Evolutionary conservation across 805 yeast species (phyloP), one percentile per base, ranked within the genome.

Genomic region (Metschnikowia gelsemii): DNA sequence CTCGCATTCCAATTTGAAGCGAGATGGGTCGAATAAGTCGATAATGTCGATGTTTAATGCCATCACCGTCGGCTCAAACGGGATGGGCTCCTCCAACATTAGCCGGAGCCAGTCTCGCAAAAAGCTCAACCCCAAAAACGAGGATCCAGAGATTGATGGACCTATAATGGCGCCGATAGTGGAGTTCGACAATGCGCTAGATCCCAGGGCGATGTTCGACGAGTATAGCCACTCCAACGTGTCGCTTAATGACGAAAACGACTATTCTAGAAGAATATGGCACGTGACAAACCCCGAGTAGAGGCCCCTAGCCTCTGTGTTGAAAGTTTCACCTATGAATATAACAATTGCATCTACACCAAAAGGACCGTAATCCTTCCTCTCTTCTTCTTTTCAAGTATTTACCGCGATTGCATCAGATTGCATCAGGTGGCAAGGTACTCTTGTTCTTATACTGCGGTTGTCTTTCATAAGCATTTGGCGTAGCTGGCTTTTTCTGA

Each of bases 391-490:
- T n/a, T n/a, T n/a, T n/a, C n/a, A n/a, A n/a, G 21, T 29, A 16
- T 2, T 27, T 27, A 4, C 8, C 21, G 17, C 22, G n/a, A 8
- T 16, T 17, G 3, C 16, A 11, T 23, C 38, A 45, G n/a, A 47
- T 47, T 12, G 53, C 46, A 30, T 43, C 26, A 4, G 41, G 32
- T 5, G 52, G 52, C 22, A 44, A 40, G 14, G 27, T 35, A 40
- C 54, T 50, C 25, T 35, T 34, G 46, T 49, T 52, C 42, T 49
- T 46, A 38, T 52, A 52, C 35, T 70, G 76, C 1, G 96, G 97
- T 61, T 88, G 96, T 26, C 78, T 66, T 59, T 90, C 98, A 56
- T 91, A 91, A 0, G 96, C 96, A 63, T 91, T 87, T 16, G 86
- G 95, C 47, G 72, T 38, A 16, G 25, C 21, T n/a, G 37, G 4